phyloP scores from a whole-genome alignment of 108 stramenopile genomes.

The Skeletonema potamos region DNA sequence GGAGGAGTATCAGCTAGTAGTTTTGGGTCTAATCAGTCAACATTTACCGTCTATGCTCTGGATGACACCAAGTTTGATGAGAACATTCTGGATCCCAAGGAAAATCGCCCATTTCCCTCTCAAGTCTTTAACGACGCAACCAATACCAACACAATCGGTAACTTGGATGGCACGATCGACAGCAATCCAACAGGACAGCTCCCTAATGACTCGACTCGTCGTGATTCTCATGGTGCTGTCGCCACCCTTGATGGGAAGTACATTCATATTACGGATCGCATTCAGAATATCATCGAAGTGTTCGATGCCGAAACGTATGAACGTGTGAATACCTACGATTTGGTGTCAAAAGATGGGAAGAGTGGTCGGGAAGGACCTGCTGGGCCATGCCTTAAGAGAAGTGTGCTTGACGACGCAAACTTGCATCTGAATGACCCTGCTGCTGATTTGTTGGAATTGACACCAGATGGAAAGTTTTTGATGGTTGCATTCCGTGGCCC shows the following conservation, averaged over 20 bases:
- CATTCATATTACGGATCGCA: conserved; percentile 35
- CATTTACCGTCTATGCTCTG: conserved; percentile 16
- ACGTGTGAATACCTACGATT: conserved; percentile 15
- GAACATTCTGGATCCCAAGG: background rate
- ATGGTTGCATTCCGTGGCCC: conserved; percentile 38
- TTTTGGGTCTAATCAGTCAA: conserved; percentile 13
- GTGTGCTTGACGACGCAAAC: conserved; percentile 9
- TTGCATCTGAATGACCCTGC: conserved; percentile 22
- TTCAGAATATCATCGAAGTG: conserved; percentile 36
- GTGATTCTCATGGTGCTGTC: conserved; percentile 31
- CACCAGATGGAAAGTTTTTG: conserved; percentile 43
- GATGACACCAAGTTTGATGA: conserved; percentile 1
- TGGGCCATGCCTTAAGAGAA: background rate
- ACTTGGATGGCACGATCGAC: background rate
- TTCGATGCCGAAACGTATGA: conserved; percentile 10
- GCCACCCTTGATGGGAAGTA: conserved; percentile 19
- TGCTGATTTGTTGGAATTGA: conserved; percentile 16
- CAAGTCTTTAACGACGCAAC: conserved; percentile 22
- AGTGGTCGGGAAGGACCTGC: background rate
- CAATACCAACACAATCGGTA: conserved; percentile 16
- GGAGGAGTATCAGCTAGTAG: conserved; percentile 19
- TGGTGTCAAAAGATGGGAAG: conserved; percentile 12
- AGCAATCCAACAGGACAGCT: conserved; percentile 31
- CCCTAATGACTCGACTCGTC: conserved; percentile 29
- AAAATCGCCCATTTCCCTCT: conserved; percentile 5